Conservation (phyloP, 2,329 filamentous ascomycete species). For the Colletotrichum limetticola region DNA sequence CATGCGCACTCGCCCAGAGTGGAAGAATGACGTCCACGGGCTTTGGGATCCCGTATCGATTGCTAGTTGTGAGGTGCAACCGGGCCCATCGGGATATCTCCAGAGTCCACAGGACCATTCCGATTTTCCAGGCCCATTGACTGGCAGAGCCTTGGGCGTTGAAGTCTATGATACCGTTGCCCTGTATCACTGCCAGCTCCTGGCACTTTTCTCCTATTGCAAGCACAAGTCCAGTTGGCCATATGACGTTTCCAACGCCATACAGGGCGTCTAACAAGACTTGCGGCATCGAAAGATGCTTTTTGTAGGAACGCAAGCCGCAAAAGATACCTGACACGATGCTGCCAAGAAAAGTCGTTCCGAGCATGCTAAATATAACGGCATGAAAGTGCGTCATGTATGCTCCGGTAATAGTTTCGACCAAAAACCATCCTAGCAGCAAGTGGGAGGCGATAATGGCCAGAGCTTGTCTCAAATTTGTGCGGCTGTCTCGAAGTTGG, state of each 20-base stretch:
- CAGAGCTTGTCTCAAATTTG: not conserved
- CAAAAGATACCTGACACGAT: not conserved
- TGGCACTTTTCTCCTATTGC: not conserved
- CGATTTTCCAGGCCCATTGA: not conserved
- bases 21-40: not conserved
- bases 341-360: not conserved
- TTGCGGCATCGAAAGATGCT: not conserved
- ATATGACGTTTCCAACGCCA: not conserved
- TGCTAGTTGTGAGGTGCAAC: not conserved
- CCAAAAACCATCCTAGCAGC: not conserved
- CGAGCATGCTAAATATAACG: not conserved
- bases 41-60: not conserved
- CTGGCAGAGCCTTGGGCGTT: not conserved
- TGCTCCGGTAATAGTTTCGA: not conserved
- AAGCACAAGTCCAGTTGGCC: not conserved
- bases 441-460: not conserved
- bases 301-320: not conserved
- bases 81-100: not conserved
- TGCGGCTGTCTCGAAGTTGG: not conserved
- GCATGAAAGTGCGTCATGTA: not conserved
- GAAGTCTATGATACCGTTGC: slow-evolving; percentile 5
- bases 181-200: not conserved
- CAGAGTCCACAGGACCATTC: not conserved
- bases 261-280: not conserved
- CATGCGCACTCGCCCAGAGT: not conserved